Base-by-base conservation (phyloP, 805 yeast genomes). In the Kurtzmaniella fragi region DNA sequence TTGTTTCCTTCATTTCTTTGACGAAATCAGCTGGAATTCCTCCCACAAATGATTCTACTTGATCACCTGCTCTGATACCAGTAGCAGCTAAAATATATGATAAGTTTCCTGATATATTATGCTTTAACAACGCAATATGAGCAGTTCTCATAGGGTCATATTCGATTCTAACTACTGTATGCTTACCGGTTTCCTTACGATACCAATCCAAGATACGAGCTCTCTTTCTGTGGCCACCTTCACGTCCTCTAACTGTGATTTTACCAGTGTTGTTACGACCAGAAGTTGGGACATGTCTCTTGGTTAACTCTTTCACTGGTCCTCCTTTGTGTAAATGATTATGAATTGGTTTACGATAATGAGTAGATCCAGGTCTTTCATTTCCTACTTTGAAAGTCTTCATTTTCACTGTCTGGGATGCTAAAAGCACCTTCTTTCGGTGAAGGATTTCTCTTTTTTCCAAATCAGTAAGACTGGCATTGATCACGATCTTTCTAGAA, bases 171-270 rank as follows among this genome's bases (percentile, higher is more conserved):
- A 80, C 67, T 16, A 93, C 97, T 26, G 76, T 73, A 52, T 87
- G 93, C 32, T 73, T 75, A 20, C 97, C 98, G 1, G 80, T 64
- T 3, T 59, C 73, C 30, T 59, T 53, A 55, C 99, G 77, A 50
- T 71, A 66, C 53, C 81, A 82, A 62, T 93, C 99, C 16, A 93
- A 74, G 27, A 86, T 60, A 53, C 99, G 78, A 30, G 86, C 73
- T 62, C 99, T 79, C 55, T 91, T 82, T 61, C 85, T 86, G 60
- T 85, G 93, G 28, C 98, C 98, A 53, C 99, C 99, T 59, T 98
- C 99, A 61, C 95, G 80, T 61, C 93, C 96, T 58, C 99, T 79
- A 34, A 87, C 84, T 4, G 96, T 88, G 53, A 93, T 87, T 49
- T 77, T 75, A 49, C 99, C 99, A 3, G 84, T 70, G 62, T 84